A percentile compares a stretch with the other conserved stretches of the same genome.
These are phyloP conservation scores for Micromonas commoda DNA, from an alignment of 139 green algal species.

Conservation along the genomic window DNA sequence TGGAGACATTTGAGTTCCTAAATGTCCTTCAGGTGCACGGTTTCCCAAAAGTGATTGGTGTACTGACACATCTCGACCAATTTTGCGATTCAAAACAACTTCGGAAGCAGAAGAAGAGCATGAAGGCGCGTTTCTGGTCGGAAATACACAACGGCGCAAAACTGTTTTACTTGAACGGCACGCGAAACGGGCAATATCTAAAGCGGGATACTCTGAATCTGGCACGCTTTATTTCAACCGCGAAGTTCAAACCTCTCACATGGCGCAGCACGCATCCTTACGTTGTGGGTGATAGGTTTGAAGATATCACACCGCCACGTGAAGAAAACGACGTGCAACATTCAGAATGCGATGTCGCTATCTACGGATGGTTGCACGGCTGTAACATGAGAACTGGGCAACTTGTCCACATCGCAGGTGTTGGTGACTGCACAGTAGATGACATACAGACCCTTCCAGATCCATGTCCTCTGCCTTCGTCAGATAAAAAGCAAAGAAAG, in stretches of 20 bases:
- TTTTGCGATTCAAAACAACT: conserved; percentile 77
- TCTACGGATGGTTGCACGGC: conserved; percentile 92
- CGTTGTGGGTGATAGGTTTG: conserved; percentile 79
- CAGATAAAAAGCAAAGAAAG: conserved; percentile 57
- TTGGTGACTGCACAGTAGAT: conserved; percentile 68
- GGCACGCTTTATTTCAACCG: conserved; percentile 85
- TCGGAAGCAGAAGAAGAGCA: conserved; percentile 89
- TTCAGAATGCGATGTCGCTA: conserved; percentile 72
- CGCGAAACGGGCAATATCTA: conserved; percentile 76
- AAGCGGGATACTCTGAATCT: conserved; percentile 89
- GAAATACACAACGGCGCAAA: conserved; percentile 98
- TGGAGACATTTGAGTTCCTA: conserved; percentile 99
- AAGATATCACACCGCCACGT: conserved; percentile 84
- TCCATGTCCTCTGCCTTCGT: conserved; percentile 86
- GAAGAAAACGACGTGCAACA: conserved; percentile 53
- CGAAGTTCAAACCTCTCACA: conserved; percentile 85
- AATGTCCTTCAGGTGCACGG: conserved; percentile 92
- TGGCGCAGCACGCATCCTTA: conserved; percentile 87
- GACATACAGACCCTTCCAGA: conserved; percentile 78
- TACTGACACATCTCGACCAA: conserved; percentile 94
- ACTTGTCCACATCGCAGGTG: conserved; percentile 81
- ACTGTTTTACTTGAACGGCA: conserved; percentile 93
- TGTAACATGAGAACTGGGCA: conserved; percentile 60
- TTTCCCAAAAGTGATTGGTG: conserved; percentile 97
- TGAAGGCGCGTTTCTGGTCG: conserved; percentile 91